Evolutionary conservation across 257 asterid species (phyloP).

Genomic region (Primulina tabacum): DNA sequence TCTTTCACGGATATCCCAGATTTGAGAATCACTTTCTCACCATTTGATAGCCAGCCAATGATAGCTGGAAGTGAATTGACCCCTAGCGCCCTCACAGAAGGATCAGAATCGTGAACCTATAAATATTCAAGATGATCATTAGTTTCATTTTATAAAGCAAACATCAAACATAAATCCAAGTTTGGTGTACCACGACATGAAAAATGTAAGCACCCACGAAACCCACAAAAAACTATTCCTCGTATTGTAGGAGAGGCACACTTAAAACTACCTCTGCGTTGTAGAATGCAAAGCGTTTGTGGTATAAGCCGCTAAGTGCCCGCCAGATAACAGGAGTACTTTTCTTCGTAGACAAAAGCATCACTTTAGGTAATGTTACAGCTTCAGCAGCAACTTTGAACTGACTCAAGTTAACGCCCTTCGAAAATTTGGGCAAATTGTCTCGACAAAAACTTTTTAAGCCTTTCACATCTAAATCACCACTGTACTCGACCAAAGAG

Average conservation of each 20-base stretch:
- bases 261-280: slow-evolving; percentile 61
- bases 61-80: slow-evolving; percentile 79
- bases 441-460: slow-evolving; percentile 69
- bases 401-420: slow-evolving; percentile 54
- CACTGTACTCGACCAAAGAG: slow-evolving; percentile 68
- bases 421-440: slow-evolving; percentile 78
- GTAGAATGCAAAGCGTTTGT: slow-evolving; percentile 59
- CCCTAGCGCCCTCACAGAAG: slow-evolving; percentile 52
- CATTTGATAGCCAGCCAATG: slow-evolving; percentile 78
- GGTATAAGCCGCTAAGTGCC: slow-evolving; percentile 76
- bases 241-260: background rate
- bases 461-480: slow-evolving; percentile 55
- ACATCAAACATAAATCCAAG: background rate
- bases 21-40: slow-evolving; percentile 63
- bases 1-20: slow-evolving; percentile 75
- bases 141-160: slow-evolving; percentile 12
- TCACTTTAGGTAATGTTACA: slow-evolving; percentile 62
- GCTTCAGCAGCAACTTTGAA: slow-evolving; percentile 44
- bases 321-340: slow-evolving; percentile 92
- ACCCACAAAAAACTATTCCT: background rate
- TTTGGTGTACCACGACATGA: background rate
- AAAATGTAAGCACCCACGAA: background rate
- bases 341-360: slow-evolving; percentile 86
- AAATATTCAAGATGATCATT: slow-evolving; percentile 12
- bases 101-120: slow-evolving; percentile 66